Evolutionary conservation across 768 basidiomycete species (phyloP), one percentile per base, ranked within the genome.

Genomic region (Boletus coccyginus): DNA sequence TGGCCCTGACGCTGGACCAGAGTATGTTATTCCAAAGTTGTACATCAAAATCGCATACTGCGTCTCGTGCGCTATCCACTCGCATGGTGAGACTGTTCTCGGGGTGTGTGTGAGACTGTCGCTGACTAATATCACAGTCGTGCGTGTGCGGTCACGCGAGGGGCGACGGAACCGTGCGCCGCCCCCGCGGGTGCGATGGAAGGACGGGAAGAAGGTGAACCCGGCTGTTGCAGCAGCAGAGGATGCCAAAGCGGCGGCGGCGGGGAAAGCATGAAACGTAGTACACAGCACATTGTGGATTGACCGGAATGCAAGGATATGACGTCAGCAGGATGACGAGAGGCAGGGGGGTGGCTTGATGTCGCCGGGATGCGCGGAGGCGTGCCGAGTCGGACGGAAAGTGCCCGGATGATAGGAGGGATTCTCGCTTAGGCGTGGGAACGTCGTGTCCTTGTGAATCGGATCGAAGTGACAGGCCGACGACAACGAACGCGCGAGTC

Each of bases 1-100:
- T 35, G 11, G 13, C 5, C 3, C 35, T 35, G 35, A 35, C 35
- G 13, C 6, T 9, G 13, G 11, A 11, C 3, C 42, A 94, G 96
- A 98, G 77, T 98, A 98, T 77, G 85, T 84, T 57, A 87, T 98
- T 68, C 96, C 96, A 39, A 98, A 98, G 76, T 78, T 98, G 62
- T 98, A 98, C 84, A 89, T 95, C 83, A 96, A 98, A 87, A 92
- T 97, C 67, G 89, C 86, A 43, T 98, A 99, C 83, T 99, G 97
- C 75, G 91, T 99, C 55, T 97, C 95, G 47, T 99, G 97, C 73
- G 97, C 97, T 39, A 98, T 99, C 74, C 97, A 99, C 82, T 94
- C 94, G 66, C 97, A 99, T 76, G 91, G 94, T 94, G 62, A 60
- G 90, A 74, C 0, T 0, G 7, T 2, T 21, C 21, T 21, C 7